Evolutionary conservation across 2,329 filamentous ascomycete genomes (phyloP).

Genomic region (Calonectria honghensis): DNA sequence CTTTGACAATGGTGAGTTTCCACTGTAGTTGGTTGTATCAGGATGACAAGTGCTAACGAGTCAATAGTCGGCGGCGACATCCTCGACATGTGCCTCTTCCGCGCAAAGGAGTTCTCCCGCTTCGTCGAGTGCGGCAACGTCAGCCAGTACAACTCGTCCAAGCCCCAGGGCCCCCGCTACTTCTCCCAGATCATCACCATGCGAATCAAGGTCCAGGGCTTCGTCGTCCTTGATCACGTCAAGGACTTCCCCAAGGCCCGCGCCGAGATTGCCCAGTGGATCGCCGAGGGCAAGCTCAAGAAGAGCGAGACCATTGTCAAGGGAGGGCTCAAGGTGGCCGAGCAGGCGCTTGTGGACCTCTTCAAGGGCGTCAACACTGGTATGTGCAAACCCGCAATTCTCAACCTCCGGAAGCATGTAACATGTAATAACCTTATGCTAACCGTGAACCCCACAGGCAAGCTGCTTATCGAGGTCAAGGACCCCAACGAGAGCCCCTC

Average conservation of each 20-base stretch:
- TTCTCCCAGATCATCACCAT: constrained; percentile 72
- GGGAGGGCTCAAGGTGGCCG: constrained; percentile 79
- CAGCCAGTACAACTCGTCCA: constrained; percentile 79
- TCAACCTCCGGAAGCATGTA: neutral
- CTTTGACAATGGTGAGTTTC: constrained; percentile 76
- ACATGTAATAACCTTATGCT: neutral
- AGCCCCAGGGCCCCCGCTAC: constrained; percentile 73
- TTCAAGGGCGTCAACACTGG: constrained; percentile 83
- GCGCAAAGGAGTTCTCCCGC: constrained; percentile 78
- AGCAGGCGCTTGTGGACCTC: constrained; percentile 77
- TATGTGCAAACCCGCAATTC: constrained; percentile 1
- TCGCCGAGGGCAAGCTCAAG: constrained; percentile 83
- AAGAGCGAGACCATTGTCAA: constrained; percentile 82
- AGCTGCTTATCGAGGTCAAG: constrained; percentile 63
- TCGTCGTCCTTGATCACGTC: constrained; percentile 83
- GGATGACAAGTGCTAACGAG: constrained; percentile 31
- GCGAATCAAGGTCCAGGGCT: constrained; percentile 80
- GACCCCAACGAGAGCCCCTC: constrained; percentile 56
- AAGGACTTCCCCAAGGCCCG: constrained; percentile 75
- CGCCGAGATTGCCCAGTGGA: constrained; percentile 80
- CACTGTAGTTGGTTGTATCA: too few species aligned
- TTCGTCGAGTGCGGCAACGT: constrained; percentile 85
- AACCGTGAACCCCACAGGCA: constrained; percentile 60
- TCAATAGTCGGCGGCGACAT: constrained; percentile 79
- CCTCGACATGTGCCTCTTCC: constrained; percentile 78